A percentile compares a stretch with the other conserved stretches of the same genome.
phyloP scores from a whole-genome alignment of 2,329 filamentous ascomycete genomes.

The Trichoderma pleuroti region DNA sequence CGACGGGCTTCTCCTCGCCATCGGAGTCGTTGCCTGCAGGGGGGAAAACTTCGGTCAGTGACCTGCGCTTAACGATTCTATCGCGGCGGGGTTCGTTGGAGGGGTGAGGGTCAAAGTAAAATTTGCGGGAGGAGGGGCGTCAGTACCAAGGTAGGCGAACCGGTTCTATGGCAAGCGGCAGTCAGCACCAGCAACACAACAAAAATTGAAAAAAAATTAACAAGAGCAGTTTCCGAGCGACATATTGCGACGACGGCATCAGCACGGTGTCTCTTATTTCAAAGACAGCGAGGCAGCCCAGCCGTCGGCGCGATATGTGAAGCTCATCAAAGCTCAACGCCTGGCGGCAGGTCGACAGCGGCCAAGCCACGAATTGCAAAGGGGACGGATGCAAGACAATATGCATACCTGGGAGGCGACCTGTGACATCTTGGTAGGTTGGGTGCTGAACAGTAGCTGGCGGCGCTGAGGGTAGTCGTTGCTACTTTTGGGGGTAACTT shows the following conservation, averaged over 20 bases:
- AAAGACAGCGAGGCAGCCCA: neutral
- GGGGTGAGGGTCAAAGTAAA: conserved; percentile 17
- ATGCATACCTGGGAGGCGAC: conserved; percentile 55
- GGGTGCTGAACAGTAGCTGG: conserved; percentile 34
- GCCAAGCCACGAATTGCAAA: conserved; percentile 7
- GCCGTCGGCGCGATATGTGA: neutral
- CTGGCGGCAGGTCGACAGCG: neutral
- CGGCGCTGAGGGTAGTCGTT: conserved; percentile 32
- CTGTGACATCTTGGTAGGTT: conserved; percentile 55
- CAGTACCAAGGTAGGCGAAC: conserved; percentile 95
- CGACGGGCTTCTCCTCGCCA: conserved; percentile 68
- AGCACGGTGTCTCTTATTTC: neutral
- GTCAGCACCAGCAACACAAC: conserved; percentile 11
- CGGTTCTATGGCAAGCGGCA: conserved; percentile 65
- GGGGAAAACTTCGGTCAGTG: conserved; percentile 15
- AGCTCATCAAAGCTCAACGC: neutral
- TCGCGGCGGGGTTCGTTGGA: conserved; percentile 23
- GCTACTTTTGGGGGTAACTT: conserved; percentile 29
- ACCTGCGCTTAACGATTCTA: conserved; percentile 2
- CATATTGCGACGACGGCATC: neutral
- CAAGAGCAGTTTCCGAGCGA: neutral
- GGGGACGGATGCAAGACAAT: neutral
- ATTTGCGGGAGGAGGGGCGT: conserved; percentile 25
- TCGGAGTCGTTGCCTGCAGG: conserved; percentile 55
- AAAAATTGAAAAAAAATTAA: neutral